A percentile compares a stretch with the other conserved stretches of the same genome.
Evolutionary conservation across 495 filamentous ascomycete species (phyloP).

Genomic region (Podospora anserina): DNA sequence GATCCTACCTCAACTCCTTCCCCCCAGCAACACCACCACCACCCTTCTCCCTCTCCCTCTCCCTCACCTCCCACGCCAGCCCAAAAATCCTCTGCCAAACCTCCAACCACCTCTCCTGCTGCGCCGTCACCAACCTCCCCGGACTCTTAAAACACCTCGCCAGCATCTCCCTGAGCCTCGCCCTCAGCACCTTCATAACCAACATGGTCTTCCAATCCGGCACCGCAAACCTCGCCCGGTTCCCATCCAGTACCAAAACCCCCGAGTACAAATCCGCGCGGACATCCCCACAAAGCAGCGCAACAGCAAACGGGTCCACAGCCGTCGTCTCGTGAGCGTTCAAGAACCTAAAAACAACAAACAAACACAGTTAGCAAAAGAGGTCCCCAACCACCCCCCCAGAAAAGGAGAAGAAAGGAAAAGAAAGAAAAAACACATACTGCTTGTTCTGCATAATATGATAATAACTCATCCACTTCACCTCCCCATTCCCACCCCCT

Average conservation of each 20-base stretch:
- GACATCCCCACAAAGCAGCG: constrained; percentile 80
- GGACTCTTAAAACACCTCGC: constrained; percentile 66
- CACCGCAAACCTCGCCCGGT: constrained; percentile 79
- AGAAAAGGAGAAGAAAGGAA: not conserved
- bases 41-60: constrained; percentile 18
- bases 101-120: constrained; percentile 71
- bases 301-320: constrained; percentile 75
- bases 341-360: constrained; percentile 51
- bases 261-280: constrained; percentile 86
- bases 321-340: constrained; percentile 88
- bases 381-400: no score
- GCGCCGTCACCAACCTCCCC: constrained; percentile 63
- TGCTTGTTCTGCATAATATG: constrained; percentile 91
- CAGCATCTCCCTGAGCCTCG: constrained; percentile 66
- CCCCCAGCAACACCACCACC: not conserved
- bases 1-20: not conserved
- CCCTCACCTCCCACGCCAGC: constrained; percentile 30
- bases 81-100: constrained; percentile 58
- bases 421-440: constrained; percentile 36
- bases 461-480: constrained; percentile 89
- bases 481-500: constrained; percentile 45
- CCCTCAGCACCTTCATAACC: constrained; percentile 72
- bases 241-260: constrained; percentile 78
- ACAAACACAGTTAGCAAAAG: not conserved
- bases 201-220: constrained; percentile 90